Evolutionary conservation across 2,329 filamentous ascomycete species (phyloP).

Genomic region (Domatiomyces catenatus): DNA sequence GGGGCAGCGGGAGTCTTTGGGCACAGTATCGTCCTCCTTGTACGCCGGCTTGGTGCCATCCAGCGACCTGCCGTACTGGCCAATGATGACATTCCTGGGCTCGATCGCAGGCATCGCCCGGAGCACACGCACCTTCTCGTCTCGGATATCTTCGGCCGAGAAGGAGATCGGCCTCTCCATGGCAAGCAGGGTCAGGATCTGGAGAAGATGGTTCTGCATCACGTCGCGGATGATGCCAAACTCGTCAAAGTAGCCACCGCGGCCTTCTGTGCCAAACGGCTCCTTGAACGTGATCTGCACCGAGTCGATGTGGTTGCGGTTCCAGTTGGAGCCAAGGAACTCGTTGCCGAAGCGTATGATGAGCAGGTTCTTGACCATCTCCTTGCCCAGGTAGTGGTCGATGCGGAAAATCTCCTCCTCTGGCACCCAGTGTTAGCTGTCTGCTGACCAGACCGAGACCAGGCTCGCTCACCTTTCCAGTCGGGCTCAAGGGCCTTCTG

Average conservation of each 20-base stretch:
- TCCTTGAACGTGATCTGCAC: conserved; percentile 99
- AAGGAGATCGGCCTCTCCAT: conserved; percentile 99
- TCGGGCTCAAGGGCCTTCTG: conserved; percentile 49
- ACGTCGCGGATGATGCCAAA: conserved; percentile 99
- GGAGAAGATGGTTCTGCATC: conserved; percentile 98
- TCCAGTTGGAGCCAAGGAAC: conserved; percentile 97
- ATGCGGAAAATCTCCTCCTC: conserved; percentile 99
- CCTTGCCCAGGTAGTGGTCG: conserved; percentile 97
- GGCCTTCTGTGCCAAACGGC: conserved; percentile 93
- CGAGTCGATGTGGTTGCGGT: conserved; percentile 97
- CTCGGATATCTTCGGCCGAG: conserved; percentile 92
- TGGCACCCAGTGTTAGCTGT: conserved; percentile 52
- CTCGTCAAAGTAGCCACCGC: conserved; percentile 97
- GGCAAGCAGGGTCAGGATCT: conserved; percentile 85
- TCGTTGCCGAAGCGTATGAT: conserved; percentile 97
- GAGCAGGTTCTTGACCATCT: conserved; percentile 99
- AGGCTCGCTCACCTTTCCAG: conserved; percentile 1
- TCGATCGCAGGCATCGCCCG: conserved; percentile 87
- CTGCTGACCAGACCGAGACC: background rate
- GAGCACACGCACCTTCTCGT: conserved; percentile 92
- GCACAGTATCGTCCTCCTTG: conserved; percentile 97
- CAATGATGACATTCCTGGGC: conserved; percentile 99
- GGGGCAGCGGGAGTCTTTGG: conserved; percentile 90
- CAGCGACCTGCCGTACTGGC: conserved; percentile 90
- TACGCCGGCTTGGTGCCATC: conserved; percentile 94